phyloP scores from a whole-genome alignment of 2,329 filamentous ascomycete species.

The Aspergillus transmontanensis region DNA sequence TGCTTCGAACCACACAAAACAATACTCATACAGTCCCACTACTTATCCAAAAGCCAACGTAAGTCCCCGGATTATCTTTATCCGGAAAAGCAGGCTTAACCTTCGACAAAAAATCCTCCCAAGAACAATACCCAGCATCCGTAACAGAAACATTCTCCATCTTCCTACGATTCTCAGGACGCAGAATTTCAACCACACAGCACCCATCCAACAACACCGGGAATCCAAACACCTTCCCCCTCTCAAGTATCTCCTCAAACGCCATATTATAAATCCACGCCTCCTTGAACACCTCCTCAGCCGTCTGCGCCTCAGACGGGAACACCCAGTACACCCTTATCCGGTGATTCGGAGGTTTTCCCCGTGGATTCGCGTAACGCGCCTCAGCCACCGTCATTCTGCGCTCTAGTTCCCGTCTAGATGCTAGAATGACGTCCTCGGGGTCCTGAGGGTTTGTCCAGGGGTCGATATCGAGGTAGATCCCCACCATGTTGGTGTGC shows the following conservation, averaged over 20 bases:
- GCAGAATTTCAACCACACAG: background rate
- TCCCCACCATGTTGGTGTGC: background rate
- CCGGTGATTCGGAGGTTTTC: background rate
- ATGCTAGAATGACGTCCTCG: background rate
- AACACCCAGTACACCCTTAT: background rate
- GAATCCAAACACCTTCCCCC: background rate
- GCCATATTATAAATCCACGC: background rate
- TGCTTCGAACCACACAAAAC: background rate
- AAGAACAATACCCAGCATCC: background rate
- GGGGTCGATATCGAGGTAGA: background rate
- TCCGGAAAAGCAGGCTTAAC: background rate
- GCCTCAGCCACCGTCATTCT: background rate
- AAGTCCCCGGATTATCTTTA: background rate
- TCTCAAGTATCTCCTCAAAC: background rate
- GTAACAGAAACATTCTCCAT: background rate
- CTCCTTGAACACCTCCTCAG: background rate
- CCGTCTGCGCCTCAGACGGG: background rate
- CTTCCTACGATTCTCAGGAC: background rate
- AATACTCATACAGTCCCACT: background rate
- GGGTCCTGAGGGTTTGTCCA: background rate
- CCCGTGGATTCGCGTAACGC: background rate
- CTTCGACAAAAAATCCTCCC: background rate
- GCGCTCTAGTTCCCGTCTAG: background rate
- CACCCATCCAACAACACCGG: background rate
- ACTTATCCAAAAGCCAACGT: background rate